These are phyloP conservation scores for Closterium sp. DNA, from an alignment of 139 green algal species.

Conservation along the genomic window DNA sequence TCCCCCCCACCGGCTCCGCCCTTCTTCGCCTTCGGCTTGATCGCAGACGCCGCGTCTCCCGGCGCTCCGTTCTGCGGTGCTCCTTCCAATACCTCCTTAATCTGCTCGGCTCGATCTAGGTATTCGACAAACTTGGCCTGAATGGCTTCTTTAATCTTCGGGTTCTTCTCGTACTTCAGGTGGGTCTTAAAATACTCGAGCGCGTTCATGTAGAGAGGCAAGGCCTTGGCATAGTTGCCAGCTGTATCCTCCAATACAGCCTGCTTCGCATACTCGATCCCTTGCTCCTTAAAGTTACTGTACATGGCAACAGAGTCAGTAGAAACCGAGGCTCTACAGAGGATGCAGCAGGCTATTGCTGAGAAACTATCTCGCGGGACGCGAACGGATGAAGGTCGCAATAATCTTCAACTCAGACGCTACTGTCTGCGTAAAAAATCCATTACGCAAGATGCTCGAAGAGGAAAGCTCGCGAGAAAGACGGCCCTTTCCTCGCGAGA, in stretches of 20 bases:
- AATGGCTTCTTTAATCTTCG: constrained; percentile 58
- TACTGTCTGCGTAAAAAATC: neutral
- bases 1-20: constrained; percentile 43
- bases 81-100: constrained; percentile 73
- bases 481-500: neutral
- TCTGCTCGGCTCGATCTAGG: constrained; percentile 85
- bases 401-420: neutral
- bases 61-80: constrained; percentile 18
- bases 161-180: constrained; percentile 92
- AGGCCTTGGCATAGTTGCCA: constrained; percentile 70
- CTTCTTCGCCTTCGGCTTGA: constrained; percentile 49
- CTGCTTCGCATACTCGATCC: constrained; percentile 76
- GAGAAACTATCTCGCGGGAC: neutral
- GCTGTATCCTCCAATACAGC: constrained; percentile 75
- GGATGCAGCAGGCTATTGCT: neutral
- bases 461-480: neutral
- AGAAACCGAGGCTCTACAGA: neutral
- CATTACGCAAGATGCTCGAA: neutral
- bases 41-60: constrained; percentile 38
- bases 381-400: neutral
- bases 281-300: constrained; percentile 74
- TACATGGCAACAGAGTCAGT: constrained; percentile 35
- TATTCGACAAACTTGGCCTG: constrained; percentile 88
- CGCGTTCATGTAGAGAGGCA: constrained; percentile 67
- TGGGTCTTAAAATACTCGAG: constrained; percentile 73